phyloP scores from a whole-genome alignment of 164 flowering plant species.

The Magnolia sinica region DNA sequence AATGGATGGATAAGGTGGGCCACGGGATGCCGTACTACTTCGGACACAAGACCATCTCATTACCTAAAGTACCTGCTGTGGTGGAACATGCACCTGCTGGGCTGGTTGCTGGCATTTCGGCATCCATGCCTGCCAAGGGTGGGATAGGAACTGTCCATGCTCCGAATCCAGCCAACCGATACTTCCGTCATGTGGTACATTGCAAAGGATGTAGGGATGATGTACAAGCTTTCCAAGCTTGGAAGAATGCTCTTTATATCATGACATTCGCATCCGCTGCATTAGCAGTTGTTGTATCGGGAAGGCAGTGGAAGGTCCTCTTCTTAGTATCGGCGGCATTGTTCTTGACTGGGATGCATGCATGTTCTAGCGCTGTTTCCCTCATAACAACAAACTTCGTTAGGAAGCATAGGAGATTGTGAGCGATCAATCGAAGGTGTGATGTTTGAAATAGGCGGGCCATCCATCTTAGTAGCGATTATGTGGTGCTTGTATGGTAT shows the following conservation, averaged over 20 bases:
- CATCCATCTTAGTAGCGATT: neutral
- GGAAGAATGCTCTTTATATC: constrained; percentile 60
- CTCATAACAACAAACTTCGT: constrained; percentile 87
- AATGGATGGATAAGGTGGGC: constrained; percentile 97
- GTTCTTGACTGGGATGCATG: constrained; percentile 55
- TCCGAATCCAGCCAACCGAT: constrained; percentile 72
- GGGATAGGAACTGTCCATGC: constrained; percentile 75
- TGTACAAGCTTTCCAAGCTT: constrained; percentile 51
- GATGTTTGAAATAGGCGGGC: neutral
- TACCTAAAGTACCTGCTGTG: constrained; percentile 76
- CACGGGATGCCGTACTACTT: constrained; percentile 97
- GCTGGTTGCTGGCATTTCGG: constrained; percentile 67
- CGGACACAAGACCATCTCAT: constrained; percentile 75
- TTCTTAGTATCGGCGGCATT: constrained; percentile 44
- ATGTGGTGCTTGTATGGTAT: no score
- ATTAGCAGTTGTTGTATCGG: constrained; percentile 61
- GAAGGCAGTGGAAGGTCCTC: constrained; percentile 78
- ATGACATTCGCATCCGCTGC: constrained; percentile 49
- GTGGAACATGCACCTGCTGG: constrained; percentile 98
- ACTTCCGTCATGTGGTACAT: constrained; percentile 84
- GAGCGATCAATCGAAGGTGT: constrained; percentile 3
- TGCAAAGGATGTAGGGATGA: constrained; percentile 72
- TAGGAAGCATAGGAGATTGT: constrained; percentile 77
- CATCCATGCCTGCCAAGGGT: constrained; percentile 86
- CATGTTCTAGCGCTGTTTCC: constrained; percentile 57